Evolutionary conservation across 352 stramenopile species (phyloP).

Genomic region (Phytophthora sojae): DNA sequence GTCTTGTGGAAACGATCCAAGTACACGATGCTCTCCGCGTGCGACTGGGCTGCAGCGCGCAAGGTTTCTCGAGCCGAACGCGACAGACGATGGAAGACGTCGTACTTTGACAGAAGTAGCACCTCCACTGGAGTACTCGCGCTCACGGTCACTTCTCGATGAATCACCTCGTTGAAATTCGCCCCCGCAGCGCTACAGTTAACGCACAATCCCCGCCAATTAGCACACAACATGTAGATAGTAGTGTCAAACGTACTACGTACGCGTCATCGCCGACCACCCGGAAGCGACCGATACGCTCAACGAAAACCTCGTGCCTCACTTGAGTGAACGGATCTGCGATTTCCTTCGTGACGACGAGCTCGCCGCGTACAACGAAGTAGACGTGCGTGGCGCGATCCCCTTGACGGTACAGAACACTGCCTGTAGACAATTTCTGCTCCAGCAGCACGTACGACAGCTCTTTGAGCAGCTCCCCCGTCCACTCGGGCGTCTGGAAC

Average conservation of each 20-base stretch:
- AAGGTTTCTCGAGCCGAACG: conserved; percentile 62
- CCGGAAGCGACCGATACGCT: conserved; percentile 63
- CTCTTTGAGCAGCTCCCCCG: conserved; percentile 69
- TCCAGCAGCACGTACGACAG: conserved; percentile 79
- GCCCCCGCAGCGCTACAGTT: conserved; percentile 55
- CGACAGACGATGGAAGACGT: conserved; percentile 79
- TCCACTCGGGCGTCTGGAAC: conserved; percentile 83
- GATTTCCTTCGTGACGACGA: conserved; percentile 64
- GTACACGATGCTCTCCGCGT: conserved; percentile 65
- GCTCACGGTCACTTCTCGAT: conserved; percentile 69
- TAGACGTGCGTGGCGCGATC: conserved; percentile 73
- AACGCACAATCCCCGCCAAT: background rate
- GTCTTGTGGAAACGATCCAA: conserved; percentile 79
- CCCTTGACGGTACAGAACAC: conserved; percentile 62
- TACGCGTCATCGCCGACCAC: conserved; percentile 81
- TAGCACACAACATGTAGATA: background rate
- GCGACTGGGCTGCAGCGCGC: conserved; percentile 48
- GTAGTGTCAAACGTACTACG: conserved; percentile 17
- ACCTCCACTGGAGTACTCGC: conserved; percentile 75
- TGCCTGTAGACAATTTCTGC: conserved; percentile 56
- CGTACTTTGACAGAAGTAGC: conserved; percentile 79
- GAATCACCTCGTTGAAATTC: conserved; percentile 74
- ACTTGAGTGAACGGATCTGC: conserved; percentile 42
- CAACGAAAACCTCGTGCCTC: conserved; percentile 56
- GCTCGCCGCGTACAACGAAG: conserved; percentile 75